Evolutionary conservation across 2,329 filamentous ascomycete species (phyloP).

Genomic region (Malbranchea zuffiana): DNA sequence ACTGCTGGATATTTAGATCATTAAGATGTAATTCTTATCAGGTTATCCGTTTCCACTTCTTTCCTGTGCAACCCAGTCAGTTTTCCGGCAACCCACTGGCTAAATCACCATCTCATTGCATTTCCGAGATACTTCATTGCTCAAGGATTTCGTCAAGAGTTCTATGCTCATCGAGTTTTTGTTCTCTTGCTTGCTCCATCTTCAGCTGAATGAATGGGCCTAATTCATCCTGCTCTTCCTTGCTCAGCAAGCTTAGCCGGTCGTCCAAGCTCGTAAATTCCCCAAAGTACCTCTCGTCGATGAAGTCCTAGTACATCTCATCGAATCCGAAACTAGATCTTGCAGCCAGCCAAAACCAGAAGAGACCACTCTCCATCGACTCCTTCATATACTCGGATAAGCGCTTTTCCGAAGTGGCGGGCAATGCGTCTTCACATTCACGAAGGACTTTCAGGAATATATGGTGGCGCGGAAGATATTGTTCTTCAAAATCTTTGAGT

Average conservation of each 20-base stretch:
- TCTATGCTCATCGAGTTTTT: background rate
- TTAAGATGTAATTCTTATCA: no score
- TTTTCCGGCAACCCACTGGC: no score
- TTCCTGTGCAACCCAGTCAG: no score
- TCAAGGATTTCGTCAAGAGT: background rate
- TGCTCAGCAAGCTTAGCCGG: background rate
- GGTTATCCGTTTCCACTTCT: no score
- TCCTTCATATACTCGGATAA: slow-evolving; percentile 20
- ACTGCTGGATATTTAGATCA: no score
- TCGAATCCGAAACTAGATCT: slow-evolving; percentile 15
- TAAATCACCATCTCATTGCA: no score
- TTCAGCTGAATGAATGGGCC: background rate
- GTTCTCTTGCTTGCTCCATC: background rate
- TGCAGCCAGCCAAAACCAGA: slow-evolving; percentile 17
- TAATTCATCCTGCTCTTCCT: background rate
- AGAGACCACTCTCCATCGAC: slow-evolving; percentile 18
- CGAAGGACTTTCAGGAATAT: slow-evolving; percentile 18
- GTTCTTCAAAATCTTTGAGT: slow-evolving; percentile 18
- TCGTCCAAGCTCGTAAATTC: slow-evolving; percentile 5
- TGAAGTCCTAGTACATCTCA: slow-evolving; percentile 14
- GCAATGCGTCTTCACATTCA: slow-evolving; percentile 16
- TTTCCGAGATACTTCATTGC: no score
- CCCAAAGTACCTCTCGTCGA: slow-evolving; percentile 12
- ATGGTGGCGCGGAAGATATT: slow-evolving; percentile 17
- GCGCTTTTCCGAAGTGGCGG: slow-evolving; percentile 11